Evolutionary conservation across 768 basidiomycete species (phyloP), one percentile per base, ranked within the genome.

Genomic region (Tricholoma bakamatsutake): DNA sequence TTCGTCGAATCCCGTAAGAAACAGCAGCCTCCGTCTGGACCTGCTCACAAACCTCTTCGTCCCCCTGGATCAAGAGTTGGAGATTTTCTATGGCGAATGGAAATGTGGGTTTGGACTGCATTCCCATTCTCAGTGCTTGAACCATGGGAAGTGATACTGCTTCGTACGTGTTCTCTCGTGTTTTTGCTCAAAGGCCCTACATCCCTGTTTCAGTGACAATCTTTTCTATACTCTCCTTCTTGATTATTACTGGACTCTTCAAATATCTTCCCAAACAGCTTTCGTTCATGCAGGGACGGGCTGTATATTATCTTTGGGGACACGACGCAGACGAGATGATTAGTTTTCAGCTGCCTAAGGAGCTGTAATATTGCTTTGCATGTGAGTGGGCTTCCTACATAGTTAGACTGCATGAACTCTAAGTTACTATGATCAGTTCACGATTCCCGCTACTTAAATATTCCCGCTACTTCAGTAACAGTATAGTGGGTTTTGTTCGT

Each of bases 31-130:
- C n/a, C 46, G 9, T 30, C 66, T 17, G 69, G 64, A 58, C 65
- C 66, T 12, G 62, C 61, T 54, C 58, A 60, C 21, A 58, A 56
- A 30, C 56, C 57, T 43, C 57, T 64, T 12, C 59, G 64, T 15
- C 67, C 61, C n/a, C 75, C 74, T 8, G 64, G 70, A 5, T 72
- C 72, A 1, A 66, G 64, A 43, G 37, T 75, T 10, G 73, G 64
- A 1, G 53, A 69, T 9, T 77, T 75, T 57, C 67, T 76, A 30
- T 79, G 79, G 80, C 71, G 74, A 33, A 64, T 65, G 46, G 68
- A 75, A 57, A 76, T 81, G 70, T 79, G 78, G 77, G 74, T 80
- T 50, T 78, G 80, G 67, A 68, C 76, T 18, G 80, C 79, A 0
- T 80, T 81, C 58, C 78, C 72, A 18, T 66, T 80, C 33, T 76